Base-by-base conservation (phyloP, 192 early-diverging fungal species). In the Gorgonomyces haynaldii region DNA sequence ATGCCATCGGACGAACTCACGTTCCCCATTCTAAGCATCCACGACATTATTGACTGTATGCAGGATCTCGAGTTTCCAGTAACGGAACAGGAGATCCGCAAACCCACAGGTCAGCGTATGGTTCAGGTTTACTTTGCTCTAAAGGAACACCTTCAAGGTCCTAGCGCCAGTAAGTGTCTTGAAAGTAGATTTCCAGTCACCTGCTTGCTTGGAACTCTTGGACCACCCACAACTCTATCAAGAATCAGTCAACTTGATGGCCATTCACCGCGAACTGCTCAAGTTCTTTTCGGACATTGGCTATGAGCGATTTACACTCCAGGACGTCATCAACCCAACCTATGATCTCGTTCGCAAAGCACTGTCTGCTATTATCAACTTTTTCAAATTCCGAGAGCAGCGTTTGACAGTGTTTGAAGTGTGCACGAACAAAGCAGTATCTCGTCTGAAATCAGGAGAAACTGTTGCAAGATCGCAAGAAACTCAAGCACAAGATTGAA, bases 371-470 rank as follows among this genome's bases (percentile, higher is more conserved):
- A 64, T 90, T 19, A 87, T 88, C 54, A 94, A 94, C 56, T 94
- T 88, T 72, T 82, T 79, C 41, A 91, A 86, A 65, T 94, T 94
- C 55, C 65, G 86, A 16, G 86, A 90, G 42, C 81, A 89, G 50
- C 66, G 78, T 4, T 64, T 87, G 63, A 66, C 60, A 1, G 56
- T 81, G 0, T 69, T 76, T 42, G 81, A 88, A 48, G 61, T 72
- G 34, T 81, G 71, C 54, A 79, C 74, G 1, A 50, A 56, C 25
- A 65, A 81, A 56, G 62, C 75, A 1, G 85, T 81, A 54, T 50
- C 55, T 36, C 4, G 12, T 29, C 25, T 52, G 16, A 36, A 21
- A 7, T 1, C 5, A 42, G 38, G 50, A 42, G 20, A 34, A 12
- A 37, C 26, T 4, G 1, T 56, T 61, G 34, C 19, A 6, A 52